These are phyloP conservation scores for Toxicodendron radicans DNA, from an alignment of 345 rosid species.

Conservation along the genomic window DNA sequence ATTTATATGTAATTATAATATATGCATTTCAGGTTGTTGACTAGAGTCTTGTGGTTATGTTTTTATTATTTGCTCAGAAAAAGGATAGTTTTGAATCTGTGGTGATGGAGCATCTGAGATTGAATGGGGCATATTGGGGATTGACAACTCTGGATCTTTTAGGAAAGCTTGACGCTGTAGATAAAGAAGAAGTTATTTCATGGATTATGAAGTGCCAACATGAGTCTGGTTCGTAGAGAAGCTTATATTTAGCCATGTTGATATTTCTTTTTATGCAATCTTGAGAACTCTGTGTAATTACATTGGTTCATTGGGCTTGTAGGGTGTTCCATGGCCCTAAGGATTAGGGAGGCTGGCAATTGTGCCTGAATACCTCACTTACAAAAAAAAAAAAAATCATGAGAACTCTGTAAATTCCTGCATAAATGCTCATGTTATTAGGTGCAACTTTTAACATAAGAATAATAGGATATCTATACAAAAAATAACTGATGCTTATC, in stretches of 20 bases:
- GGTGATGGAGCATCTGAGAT: slow-evolving; percentile 88
- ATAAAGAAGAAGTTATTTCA: slow-evolving; percentile 59
- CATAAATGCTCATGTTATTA: background rate
- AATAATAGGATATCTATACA: background rate
- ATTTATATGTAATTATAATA: background rate
- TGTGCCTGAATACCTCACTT: too few species aligned
- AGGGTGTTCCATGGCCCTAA: too few species aligned
- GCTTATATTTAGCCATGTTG: background rate
- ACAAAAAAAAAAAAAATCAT: too few species aligned
- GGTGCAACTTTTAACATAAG: background rate
- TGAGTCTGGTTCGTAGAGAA: slow-evolving; percentile 57
- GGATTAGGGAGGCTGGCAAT: too few species aligned
- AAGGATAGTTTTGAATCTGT: slow-evolving; percentile 84
- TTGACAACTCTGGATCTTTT: slow-evolving; percentile 70
- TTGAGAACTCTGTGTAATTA: background rate
- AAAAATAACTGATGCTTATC: background rate
- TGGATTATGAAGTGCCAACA: slow-evolving; percentile 86
- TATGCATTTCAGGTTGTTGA: background rate
- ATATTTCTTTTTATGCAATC: background rate
- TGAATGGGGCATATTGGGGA: slow-evolving; percentile 96
- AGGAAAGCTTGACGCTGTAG: slow-evolving; percentile 62
- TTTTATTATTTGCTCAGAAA: slow-evolving; percentile 36
- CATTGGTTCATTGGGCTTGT: too few species aligned
- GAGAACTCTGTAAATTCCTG: background rate
- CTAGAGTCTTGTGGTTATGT: background rate